Conservation (phyloP, 768 basidiomycete species). For the Auricularia cornea region DNA sequence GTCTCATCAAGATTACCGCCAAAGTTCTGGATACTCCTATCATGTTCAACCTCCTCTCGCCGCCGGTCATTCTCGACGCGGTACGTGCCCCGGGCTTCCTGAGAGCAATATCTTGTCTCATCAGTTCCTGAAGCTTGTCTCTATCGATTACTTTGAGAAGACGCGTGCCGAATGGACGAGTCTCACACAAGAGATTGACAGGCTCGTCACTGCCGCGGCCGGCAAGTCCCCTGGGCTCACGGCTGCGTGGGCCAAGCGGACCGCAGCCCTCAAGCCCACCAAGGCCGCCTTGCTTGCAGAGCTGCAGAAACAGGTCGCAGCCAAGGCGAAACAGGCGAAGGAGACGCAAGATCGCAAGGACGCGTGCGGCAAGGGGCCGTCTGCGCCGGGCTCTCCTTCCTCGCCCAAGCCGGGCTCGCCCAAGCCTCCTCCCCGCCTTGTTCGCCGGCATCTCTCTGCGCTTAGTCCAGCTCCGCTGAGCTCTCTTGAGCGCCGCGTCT, state of each 20-base stretch:
- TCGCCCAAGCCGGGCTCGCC: not conserved
- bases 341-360: not conserved
- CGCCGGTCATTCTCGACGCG: not conserved
- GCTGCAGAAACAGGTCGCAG: not conserved
- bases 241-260: not conserved
- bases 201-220: not conserved
- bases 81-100: not conserved
- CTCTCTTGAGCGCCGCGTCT: not conserved
- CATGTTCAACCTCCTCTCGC: not conserved
- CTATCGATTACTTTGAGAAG: not conserved
- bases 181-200: not conserved
- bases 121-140: not conserved
- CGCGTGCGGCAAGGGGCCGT: not conserved
- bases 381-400: too few species aligned
- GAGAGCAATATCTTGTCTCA: not conserved
- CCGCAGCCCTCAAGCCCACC: not conserved
- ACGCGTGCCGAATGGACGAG: not conserved
- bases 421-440: not conserved
- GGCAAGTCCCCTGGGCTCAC: not conserved
- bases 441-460: not conserved
- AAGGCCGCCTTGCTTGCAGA: not conserved
- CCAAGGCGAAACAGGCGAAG: not conserved
- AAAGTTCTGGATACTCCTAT: not conserved
- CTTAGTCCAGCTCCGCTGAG: not conserved
- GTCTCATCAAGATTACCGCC: not conserved